Conservation (phyloP, 2,329 filamentous ascomycete species). For the Exophiala sideris region DNA sequence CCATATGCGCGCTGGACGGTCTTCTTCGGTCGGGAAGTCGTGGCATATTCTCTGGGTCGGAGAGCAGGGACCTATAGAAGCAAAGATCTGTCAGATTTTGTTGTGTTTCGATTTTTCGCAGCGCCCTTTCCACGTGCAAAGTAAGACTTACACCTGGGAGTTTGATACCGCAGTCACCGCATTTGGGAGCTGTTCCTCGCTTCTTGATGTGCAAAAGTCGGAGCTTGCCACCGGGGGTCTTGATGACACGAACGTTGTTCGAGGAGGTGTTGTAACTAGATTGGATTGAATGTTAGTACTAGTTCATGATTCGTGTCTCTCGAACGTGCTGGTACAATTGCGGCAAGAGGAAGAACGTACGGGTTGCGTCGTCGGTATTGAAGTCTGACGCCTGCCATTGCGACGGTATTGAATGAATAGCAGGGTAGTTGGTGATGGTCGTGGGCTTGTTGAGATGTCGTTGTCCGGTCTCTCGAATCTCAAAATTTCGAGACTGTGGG, state of each 20-base stretch:
- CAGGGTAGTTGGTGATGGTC: conserved; percentile 5
- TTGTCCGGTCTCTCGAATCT: conserved; percentile 6
- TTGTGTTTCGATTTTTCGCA: not conserved
- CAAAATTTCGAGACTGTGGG: conserved; percentile 5
- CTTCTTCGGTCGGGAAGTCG: conserved; percentile 98
- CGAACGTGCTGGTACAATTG: not conserved
- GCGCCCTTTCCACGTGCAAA: not conserved
- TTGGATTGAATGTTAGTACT: not conserved
- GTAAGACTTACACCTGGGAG: conserved; percentile 84
- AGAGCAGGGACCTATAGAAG: conserved; percentile 78
- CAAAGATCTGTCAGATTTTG: conserved; percentile 4
- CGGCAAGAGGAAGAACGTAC: conserved; percentile 53
- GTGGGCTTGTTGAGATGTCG: conserved; percentile 11
- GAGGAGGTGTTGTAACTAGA: conserved; percentile 94
- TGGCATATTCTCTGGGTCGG: conserved; percentile 94
- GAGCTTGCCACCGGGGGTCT: conserved; percentile 94
- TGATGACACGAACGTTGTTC: conserved; percentile 93
- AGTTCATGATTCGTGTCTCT: not conserved
- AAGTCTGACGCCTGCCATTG: conserved; percentile 29
- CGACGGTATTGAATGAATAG: conserved; percentile 24
- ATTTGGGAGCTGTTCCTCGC: conserved; percentile 96
- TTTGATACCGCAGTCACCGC: conserved; percentile 97
- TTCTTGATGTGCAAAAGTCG: conserved; percentile 99
- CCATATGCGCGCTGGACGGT: conserved; percentile 98
- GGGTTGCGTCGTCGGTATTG: conserved; percentile 72